Conservation (phyloP, 2,329 filamentous ascomycete genomes). For the Thelonectria blattea region DNA sequence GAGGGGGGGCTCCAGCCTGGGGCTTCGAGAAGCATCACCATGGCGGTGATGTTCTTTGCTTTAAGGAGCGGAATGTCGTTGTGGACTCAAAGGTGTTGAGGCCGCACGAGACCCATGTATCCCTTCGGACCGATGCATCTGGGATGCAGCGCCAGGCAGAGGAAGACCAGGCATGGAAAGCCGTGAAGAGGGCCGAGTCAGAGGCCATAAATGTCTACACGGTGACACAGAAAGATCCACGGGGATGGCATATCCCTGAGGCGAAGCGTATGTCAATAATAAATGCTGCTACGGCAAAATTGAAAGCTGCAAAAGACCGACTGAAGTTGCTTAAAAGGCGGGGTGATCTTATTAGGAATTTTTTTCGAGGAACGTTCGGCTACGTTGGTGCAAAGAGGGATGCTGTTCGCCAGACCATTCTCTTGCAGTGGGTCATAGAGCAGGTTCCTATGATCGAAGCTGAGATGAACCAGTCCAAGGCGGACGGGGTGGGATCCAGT, state of each 20-base stretch:
- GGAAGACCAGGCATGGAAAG: no score
- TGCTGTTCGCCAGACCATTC: constrained; percentile 24
- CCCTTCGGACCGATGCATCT: no score
- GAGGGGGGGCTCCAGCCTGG: no score
- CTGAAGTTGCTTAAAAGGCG: background rate
- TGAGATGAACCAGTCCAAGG: no score
- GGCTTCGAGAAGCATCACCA: no score
- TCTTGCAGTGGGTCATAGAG: constrained; percentile 38
- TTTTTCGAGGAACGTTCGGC: constrained; percentile 1
- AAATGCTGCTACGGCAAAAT: background rate
- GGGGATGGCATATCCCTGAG: constrained; percentile 9
- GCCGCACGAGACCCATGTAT: no score
- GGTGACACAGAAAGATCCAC: constrained; percentile 16
- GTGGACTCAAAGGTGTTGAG: no score
- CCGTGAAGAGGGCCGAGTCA: background rate
- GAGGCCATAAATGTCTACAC: background rate
- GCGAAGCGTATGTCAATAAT: constrained; percentile 19
- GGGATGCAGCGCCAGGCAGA: background rate
- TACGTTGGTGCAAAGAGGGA: constrained; percentile 20
- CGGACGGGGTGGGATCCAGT: no score
- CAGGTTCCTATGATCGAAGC: no score
- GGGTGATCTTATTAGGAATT: background rate
- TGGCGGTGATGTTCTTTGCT: no score
- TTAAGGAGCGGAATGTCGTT: no score
- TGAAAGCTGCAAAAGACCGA: constrained; percentile 3